phyloP scores from a whole-genome alignment of 768 basidiomycete genomes.

The Mycena galopus region DNA sequence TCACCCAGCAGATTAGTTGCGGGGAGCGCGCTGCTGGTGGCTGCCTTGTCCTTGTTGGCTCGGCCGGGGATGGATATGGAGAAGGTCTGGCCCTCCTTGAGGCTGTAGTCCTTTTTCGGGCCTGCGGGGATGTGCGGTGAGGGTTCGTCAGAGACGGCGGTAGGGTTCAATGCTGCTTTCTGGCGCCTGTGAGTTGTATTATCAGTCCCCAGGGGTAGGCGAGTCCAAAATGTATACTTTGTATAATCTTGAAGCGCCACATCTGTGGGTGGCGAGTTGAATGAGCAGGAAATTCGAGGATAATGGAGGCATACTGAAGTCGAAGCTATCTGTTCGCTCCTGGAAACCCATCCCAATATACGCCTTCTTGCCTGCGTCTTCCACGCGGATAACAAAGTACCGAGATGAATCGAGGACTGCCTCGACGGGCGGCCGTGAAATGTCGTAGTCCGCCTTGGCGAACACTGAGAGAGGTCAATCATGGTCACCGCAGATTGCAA shows the following conservation, averaged over 20 bases:
- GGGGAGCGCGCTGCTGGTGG: slow-evolving; percentile 24
- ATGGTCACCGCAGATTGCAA: slow-evolving; percentile 20
- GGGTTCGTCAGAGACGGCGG: slow-evolving; percentile 55
- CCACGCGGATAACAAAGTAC: slow-evolving; percentile 94
- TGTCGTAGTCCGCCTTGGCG: slow-evolving; percentile 87
- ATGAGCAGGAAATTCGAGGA: slow-evolving; percentile 27
- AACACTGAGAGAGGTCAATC: slow-evolving; percentile 69
- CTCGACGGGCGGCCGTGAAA: slow-evolving; percentile 86
- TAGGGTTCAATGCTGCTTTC: slow-evolving; percentile 72
- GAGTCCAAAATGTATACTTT: slow-evolving; percentile 66
- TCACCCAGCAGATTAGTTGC: slow-evolving; percentile 54
- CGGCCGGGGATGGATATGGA: slow-evolving; percentile 93
- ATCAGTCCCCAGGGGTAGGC: too few species aligned
- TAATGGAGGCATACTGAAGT: slow-evolving; percentile 77
- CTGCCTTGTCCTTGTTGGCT: slow-evolving; percentile 54
- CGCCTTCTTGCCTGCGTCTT: slow-evolving; percentile 88
- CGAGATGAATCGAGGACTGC: slow-evolving; percentile 96
- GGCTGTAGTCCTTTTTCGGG: slow-evolving; percentile 92
- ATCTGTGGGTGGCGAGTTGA: slow-evolving; percentile 57
- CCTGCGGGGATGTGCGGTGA: slow-evolving; percentile 82
- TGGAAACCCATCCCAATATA: slow-evolving; percentile 95
- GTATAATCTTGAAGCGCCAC: slow-evolving; percentile 90
- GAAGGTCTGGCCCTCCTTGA: slow-evolving; percentile 97
- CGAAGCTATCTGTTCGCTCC: slow-evolving; percentile 90
- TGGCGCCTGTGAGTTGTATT: slow-evolving; percentile 64